Base-by-base conservation (phyloP, 371 early-diverging fungal genomes). In the Haplosporangium sp. region DNA sequence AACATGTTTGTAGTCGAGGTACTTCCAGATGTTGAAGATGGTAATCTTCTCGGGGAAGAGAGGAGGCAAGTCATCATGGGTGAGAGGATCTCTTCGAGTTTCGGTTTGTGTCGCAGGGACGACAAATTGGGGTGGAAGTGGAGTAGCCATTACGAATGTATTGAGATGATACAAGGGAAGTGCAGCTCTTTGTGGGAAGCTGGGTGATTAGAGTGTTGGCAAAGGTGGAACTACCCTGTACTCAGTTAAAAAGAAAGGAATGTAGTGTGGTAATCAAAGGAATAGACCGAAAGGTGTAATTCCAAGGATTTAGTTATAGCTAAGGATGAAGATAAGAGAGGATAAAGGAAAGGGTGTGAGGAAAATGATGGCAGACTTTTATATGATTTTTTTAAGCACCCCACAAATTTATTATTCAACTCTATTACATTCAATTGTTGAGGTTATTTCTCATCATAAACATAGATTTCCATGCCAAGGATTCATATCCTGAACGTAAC, bases 1-100 rank as follows among this genome's bases (percentile, higher is more conserved):
- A 53, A 90, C 83, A 57, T 96, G 94, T 37, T 92, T 86, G 96
- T 96, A 96, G 86, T 96, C 93, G 75, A 97, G 85, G 56, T 83
- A 84, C 68, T 86, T 85, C 73, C 86, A 77, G 86, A 88, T 87
- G 77, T 89, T 90, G 50, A 77, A 77, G 44, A 73, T 61, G 11
- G 87, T 90, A 50, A 86, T 72, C 40, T 86, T 86, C 66, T 87
- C 86, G 39, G 86, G 87, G 74, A 90, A 85, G 60, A 90, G 79
- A 13, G 89, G 86, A 38, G 88, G 87, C 15, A 81, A 59, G 55
- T 74, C 81, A 7, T 63, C 69, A 65, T 74, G 81, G 66, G 71
- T 39, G 55, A 81, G 75, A 20, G 81, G 81, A 61, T 74, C 74
- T 39, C 81, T 53, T 38, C 81, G 71, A 44, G 71, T 71, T 63